Percentiles rank a stretch among this genome's conserved stretches.
phyloP scores from a whole-genome alignment of 306 rosid genomes.

The Lathyrus sativus region DNA sequence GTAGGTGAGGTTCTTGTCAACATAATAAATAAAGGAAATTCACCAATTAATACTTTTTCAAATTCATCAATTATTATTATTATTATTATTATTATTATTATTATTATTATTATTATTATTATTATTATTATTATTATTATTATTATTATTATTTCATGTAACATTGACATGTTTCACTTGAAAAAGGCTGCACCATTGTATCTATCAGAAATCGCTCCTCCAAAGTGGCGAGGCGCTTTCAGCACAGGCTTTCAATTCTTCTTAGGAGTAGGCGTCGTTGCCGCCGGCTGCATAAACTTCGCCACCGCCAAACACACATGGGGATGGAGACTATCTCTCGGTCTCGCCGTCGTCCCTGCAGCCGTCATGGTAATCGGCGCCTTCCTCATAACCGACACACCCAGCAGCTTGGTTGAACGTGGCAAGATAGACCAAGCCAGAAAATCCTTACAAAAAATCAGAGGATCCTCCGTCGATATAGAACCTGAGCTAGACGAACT shows the following conservation, averaged over 20 bases:
- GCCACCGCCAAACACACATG: conserved; percentile 55
- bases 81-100: too few relatives aligned
- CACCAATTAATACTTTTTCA: too few relatives aligned
- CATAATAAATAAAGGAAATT: too few relatives aligned
- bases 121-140: too few relatives aligned
- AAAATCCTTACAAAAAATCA: conserved; percentile 42
- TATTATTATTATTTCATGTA: too few relatives aligned
- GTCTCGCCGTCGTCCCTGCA: conserved; percentile 64
- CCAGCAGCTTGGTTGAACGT: conserved; percentile 61
- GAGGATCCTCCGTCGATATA: conserved; percentile 51
- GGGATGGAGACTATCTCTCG: conserved; percentile 79
- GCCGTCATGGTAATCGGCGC: conserved; percentile 53
- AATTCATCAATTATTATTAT: too few relatives aligned
- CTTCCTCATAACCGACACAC: conserved; percentile 59
- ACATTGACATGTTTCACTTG: background rate
- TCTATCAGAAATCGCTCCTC: conserved; percentile 76
- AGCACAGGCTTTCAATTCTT: conserved; percentile 70
- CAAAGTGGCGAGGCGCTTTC: conserved; percentile 81
- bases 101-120: too few relatives aligned
- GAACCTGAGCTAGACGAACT: conserved; percentile 56
- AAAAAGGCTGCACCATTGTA: conserved; percentile 70
- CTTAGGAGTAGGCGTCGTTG: conserved; percentile 58
- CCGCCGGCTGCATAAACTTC: conserved; percentile 57
- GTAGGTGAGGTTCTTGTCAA: too few relatives aligned
- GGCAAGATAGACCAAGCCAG: conserved; percentile 55